Evolutionary conservation across 768 basidiomycete genomes (phyloP).

Genomic region (Boletus vermiculosoides): DNA sequence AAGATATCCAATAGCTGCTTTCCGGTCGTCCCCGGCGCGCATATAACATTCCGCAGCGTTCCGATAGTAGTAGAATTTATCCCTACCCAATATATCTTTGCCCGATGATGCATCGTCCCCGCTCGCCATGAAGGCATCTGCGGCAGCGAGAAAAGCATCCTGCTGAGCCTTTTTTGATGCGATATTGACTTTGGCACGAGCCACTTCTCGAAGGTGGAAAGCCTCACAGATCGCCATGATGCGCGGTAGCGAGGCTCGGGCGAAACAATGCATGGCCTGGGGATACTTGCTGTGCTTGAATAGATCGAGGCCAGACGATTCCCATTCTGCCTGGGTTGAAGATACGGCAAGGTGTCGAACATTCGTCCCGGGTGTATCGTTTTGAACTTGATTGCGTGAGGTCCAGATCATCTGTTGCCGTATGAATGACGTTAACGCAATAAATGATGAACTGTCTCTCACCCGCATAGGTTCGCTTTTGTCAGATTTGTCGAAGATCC

Average conservation of each 20-base stretch:
- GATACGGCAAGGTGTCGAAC: slow-evolving; percentile 54
- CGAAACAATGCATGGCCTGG: slow-evolving; percentile 37
- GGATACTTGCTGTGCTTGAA: slow-evolving; percentile 42
- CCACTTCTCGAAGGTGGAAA: slow-evolving; percentile 53
- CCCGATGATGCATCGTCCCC: slow-evolving; percentile 30
- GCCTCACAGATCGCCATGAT: slow-evolving; percentile 50
- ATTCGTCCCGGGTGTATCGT: slow-evolving; percentile 46
- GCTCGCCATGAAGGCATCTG: slow-evolving; percentile 47
- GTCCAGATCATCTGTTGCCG: slow-evolving; percentile 50
- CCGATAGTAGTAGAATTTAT: slow-evolving; percentile 32
- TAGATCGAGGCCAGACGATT: slow-evolving; percentile 36
- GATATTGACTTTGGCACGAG: slow-evolving; percentile 35
- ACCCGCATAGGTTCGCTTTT: slow-evolving; percentile 60
- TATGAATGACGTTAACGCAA: neutral
- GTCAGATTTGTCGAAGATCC: neutral
- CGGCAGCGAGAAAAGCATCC: slow-evolving; percentile 45
- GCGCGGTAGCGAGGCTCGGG: slow-evolving; percentile 41
- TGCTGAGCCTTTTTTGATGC: slow-evolving; percentile 22
- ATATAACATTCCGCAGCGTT: slow-evolving; percentile 42
- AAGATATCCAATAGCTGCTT: slow-evolving; percentile 47
- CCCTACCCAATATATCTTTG: too few relatives aligned
- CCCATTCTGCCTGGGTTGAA: slow-evolving; percentile 52
- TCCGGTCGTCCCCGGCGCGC: slow-evolving; percentile 35
- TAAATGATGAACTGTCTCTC: neutral
- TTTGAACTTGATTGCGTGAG: slow-evolving; percentile 43